Evolutionary conservation across 2,329 filamentous ascomycete genomes (phyloP).

Genomic region (Cryphonectria parasitica): DNA sequence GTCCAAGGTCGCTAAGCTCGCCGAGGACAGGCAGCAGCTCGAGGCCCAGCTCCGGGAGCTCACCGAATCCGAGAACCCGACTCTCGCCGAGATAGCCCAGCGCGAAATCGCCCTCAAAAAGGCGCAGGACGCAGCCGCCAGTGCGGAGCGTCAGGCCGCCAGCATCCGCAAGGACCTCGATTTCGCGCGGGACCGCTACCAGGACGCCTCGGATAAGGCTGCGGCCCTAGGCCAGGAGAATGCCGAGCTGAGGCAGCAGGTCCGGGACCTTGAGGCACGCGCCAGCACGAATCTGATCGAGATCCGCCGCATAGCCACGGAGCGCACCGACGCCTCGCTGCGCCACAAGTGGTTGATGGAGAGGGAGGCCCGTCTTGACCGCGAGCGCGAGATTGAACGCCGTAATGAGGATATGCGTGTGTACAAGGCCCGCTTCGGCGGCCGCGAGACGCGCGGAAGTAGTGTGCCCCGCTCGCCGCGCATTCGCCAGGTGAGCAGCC

Average conservation of each 20-base stretch:
- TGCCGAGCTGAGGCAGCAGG: slow-evolving; percentile 46
- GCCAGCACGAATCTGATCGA: slow-evolving; percentile 50
- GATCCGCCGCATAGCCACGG: slow-evolving; percentile 52
- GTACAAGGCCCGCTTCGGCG: slow-evolving; percentile 47
- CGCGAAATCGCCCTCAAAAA: slow-evolving; percentile 47
- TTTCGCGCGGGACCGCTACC: slow-evolving; percentile 63
- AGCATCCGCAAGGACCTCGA: slow-evolving; percentile 52
- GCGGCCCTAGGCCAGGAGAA: slow-evolving; percentile 52
- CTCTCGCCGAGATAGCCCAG: slow-evolving; percentile 45
- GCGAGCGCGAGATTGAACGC: slow-evolving; percentile 55
- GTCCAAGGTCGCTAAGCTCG: slow-evolving; percentile 44
- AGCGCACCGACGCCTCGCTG: slow-evolving; percentile 41
- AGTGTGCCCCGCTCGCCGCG: slow-evolving; percentile 64
- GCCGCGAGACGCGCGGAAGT: slow-evolving; percentile 59
- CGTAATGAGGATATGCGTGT: slow-evolving; percentile 53
- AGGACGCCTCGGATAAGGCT: slow-evolving; percentile 56
- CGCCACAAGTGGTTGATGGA: slow-evolving; percentile 47
- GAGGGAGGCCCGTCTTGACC: slow-evolving; percentile 49
- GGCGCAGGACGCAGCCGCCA: slow-evolving; percentile 43
- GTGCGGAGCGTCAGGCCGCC: slow-evolving; percentile 44
- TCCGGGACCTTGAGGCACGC: slow-evolving; percentile 46
- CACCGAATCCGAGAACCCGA: slow-evolving; percentile 43
- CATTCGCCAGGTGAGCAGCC: slow-evolving; percentile 35
- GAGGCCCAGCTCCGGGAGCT: slow-evolving; percentile 45
- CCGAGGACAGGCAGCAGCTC: slow-evolving; percentile 42